phyloP scores from a whole-genome alignment of 2,329 filamentous ascomycete species.

The Plectosphaerella sp. region DNA sequence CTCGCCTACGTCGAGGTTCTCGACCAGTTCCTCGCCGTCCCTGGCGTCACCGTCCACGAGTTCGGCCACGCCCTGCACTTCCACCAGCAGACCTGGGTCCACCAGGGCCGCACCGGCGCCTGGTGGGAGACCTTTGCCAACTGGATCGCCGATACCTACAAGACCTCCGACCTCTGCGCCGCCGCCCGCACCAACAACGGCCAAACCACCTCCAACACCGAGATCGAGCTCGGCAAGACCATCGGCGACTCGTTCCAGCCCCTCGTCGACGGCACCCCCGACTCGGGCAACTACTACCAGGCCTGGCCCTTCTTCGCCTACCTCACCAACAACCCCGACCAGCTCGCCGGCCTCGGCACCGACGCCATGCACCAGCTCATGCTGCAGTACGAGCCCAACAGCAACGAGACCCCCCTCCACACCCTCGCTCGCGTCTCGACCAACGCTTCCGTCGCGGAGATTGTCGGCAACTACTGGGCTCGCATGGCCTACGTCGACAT shows the following conservation, averaged over 20 bases:
- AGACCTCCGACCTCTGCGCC: slow-evolving; percentile 38
- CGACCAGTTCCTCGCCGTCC: slow-evolving; percentile 28
- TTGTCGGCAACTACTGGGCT: slow-evolving; percentile 47
- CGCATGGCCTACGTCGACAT: slow-evolving; percentile 49
- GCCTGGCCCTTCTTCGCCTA: slow-evolving; percentile 47
- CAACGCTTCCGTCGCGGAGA: slow-evolving; percentile 26
- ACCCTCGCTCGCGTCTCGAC: slow-evolving; percentile 33
- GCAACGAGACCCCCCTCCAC: slow-evolving; percentile 46
- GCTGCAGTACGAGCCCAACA: slow-evolving; percentile 34
- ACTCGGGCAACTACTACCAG: slow-evolving; percentile 44
- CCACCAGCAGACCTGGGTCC: slow-evolving; percentile 35
- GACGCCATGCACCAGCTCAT: slow-evolving; percentile 37
- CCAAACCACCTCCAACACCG: slow-evolving; percentile 26
- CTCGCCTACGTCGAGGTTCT: slow-evolving; percentile 39
- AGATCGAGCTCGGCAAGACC: slow-evolving; percentile 39
- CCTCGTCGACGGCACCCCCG: slow-evolving; percentile 37
- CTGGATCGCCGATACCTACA: slow-evolving; percentile 43
- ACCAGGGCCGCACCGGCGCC: slow-evolving; percentile 39
- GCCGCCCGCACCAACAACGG: slow-evolving; percentile 27
- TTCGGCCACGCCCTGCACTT: slow-evolving; percentile 45
- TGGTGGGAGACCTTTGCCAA: slow-evolving; percentile 50
- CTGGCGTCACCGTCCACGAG: slow-evolving; percentile 42
- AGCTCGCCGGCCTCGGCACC: slow-evolving; percentile 32
- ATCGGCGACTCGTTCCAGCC: slow-evolving; percentile 42
- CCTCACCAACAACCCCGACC: slow-evolving; percentile 42